Evolutionary conservation across 2,329 filamentous ascomycete genomes (phyloP).

Genomic region (Fusarium brachygibbosum): DNA sequence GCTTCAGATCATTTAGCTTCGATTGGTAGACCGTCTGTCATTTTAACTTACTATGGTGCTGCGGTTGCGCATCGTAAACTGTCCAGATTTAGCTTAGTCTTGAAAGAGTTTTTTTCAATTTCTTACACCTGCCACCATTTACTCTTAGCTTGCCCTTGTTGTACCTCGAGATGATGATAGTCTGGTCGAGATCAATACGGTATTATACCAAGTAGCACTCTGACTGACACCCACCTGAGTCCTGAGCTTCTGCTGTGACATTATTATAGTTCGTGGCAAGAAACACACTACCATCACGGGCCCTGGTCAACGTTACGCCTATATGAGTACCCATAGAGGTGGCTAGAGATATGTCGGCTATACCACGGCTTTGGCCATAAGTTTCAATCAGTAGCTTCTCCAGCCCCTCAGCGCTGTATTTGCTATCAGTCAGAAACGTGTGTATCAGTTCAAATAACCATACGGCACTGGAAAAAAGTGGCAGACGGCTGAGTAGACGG

Average conservation of each 20-base stretch:
- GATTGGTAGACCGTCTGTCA: background rate
- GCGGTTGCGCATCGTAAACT: slow-evolving; percentile 34
- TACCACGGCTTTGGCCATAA: slow-evolving; percentile 11
- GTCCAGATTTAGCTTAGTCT: slow-evolving; percentile 2
- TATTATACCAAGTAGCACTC: background rate
- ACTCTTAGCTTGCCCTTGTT: slow-evolving; percentile 5
- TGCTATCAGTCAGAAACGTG: slow-evolving; percentile 21
- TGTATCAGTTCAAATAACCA: slow-evolving; percentile 9
- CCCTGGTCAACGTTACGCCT: slow-evolving; percentile 33
- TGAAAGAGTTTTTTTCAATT: background rate
- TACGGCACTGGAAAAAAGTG: slow-evolving; percentile 11
- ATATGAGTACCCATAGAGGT: slow-evolving; percentile 24
- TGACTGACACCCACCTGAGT: background rate
- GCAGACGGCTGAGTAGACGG: slow-evolving; percentile 7
- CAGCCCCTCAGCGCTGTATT: slow-evolving; percentile 18
- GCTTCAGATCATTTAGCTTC: slow-evolving; percentile 13
- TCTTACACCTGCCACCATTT: slow-evolving; percentile 28
- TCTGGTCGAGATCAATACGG: slow-evolving; percentile 10
- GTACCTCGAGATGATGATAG: slow-evolving; percentile 15
- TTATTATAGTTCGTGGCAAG: slow-evolving; percentile 39
- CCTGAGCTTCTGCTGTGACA: background rate
- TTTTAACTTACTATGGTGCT: slow-evolving; percentile 35
- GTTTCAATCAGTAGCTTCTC: slow-evolving; percentile 18
- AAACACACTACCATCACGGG: slow-evolving; percentile 19
- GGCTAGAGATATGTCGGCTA: slow-evolving; percentile 12